A percentile compares a stretch with the other conserved stretches of the same genome.
phyloP scores from a whole-genome alignment of 176 grass and related monocot genomes.

The Pontederia paniculata region DNA sequence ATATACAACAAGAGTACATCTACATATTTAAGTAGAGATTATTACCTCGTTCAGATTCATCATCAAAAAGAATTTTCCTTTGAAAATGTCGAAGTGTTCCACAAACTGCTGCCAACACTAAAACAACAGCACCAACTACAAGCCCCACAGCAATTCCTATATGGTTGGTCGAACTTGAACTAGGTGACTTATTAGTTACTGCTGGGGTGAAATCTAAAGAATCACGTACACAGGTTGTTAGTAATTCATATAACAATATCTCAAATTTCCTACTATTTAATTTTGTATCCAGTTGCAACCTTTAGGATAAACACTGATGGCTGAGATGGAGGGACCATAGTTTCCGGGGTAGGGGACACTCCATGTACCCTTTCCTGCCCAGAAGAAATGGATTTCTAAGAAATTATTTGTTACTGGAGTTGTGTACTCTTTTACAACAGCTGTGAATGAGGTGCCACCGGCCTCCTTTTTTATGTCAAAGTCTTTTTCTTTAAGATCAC shows the following conservation, averaged over 20 bases:
- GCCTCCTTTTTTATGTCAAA: too few species aligned
- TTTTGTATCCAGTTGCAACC: constrained; percentile 12
- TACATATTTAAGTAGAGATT: neutral
- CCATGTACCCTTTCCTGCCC: constrained; percentile 21
- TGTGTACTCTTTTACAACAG: too few species aligned
- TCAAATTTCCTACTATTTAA: neutral
- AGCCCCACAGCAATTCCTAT: constrained; percentile 16
- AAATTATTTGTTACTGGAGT: too few species aligned
- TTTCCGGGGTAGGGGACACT: constrained; percentile 7
- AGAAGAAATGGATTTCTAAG: too few species aligned
- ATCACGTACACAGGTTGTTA: neutral
- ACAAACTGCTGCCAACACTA: constrained; percentile 8
- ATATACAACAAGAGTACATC: too few species aligned
- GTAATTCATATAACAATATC: neutral
- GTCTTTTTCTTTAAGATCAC: too few species aligned
- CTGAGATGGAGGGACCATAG: constrained; percentile 26
- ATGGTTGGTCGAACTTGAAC: constrained; percentile 2
- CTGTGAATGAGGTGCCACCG: too few species aligned
- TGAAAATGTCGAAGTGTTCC: constrained; percentile 5
- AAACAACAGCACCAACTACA: neutral
- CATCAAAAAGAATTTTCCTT: neutral
- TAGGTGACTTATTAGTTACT: constrained; percentile 3
- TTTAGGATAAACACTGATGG: constrained; percentile 18
- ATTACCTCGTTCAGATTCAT: constrained; percentile 1
- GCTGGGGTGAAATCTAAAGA: constrained; percentile 1